Evolutionary conservation across 305 asterid genomes (phyloP), one percentile per base, ranked within the genome.

Genomic region (Plantago rigida): DNA sequence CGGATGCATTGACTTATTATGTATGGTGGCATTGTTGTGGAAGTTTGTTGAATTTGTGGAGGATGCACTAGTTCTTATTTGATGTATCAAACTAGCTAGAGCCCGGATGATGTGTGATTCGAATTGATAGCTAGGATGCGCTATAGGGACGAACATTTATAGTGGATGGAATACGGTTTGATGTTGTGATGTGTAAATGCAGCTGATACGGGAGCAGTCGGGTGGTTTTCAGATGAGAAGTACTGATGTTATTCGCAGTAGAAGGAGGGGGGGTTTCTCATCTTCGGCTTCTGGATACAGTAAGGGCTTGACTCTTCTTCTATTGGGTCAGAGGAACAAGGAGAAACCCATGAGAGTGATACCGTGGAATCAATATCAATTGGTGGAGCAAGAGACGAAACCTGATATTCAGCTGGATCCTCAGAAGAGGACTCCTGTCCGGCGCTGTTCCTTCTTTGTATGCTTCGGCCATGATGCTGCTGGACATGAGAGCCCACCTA

Each of bases 251-350:
- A 87, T 82, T 90, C 63, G 94, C 97, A 67, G 90, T 81, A 73
- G 97, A 87, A 83, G 97, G 97, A 75, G 97, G 97, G 73, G 92
- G 94, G 1, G 85, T 89, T 90, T 90, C 86, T 90, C 95, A 64
- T 79, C 97, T 73, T 90, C 97, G 69, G 97, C 94, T 11, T 83
- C 93, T 51, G 96, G 97, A 59, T 90, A 90, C 75, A 87, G 94
- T 70, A 85, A 85, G 84, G 95, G 94, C 59, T 73, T 90, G 75
- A 70, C 90, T 78, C 94, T 90, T 72, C 87, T 90, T 67, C 74
- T 89, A 67, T 75, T 85, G 86, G 87, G 96, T 59, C 91, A 78
- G 68, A 85, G 78, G 75, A 74, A 62, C 71, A 91, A 83, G 77
- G 88, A 84, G 73, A 87, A 87, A 74, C 94, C 92, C 86, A 85